A percentile compares a stretch with the other conserved stretches of the same genome.
phyloP scores from a whole-genome alignment of 139 green algal genomes.

The Auxenochlorella pyrenoidosa region DNA sequence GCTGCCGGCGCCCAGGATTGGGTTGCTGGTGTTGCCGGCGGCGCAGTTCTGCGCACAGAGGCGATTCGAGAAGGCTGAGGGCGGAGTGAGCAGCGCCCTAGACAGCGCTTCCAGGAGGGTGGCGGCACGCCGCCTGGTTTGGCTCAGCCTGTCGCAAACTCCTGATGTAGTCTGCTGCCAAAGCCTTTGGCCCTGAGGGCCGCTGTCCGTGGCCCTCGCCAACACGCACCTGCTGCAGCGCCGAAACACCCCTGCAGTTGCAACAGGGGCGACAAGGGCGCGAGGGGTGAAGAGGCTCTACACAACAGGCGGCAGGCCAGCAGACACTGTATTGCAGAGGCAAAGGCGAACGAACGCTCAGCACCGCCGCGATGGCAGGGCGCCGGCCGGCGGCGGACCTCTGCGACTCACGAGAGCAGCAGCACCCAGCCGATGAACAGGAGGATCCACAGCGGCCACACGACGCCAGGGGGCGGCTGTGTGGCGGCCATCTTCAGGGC shows the following conservation, averaged over 20 bases:
- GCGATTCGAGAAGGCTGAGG: background rate
- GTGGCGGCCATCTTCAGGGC: background rate
- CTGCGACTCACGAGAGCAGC: background rate
- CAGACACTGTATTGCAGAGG: background rate
- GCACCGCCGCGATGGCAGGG: too few relatives aligned
- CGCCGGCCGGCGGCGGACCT: background rate
- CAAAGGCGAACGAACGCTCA: background rate
- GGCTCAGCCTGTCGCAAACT: too few relatives aligned
- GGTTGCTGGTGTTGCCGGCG: background rate
- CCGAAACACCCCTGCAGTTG: background rate
- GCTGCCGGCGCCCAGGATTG: background rate
- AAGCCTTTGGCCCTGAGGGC: too few relatives aligned
- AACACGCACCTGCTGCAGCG: background rate
- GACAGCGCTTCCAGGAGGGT: background rate
- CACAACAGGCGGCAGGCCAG: background rate
- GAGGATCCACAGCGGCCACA: conserved; percentile 26
- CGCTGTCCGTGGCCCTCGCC: background rate
- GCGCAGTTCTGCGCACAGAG: background rate
- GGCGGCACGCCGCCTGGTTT: too few relatives aligned
- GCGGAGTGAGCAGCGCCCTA: background rate
- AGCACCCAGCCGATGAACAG: background rate
- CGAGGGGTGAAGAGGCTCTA: background rate
- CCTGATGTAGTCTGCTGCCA: too few relatives aligned
- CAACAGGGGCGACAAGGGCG: background rate
- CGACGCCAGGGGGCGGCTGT: background rate